Percentiles rank a stretch among this genome's conserved stretches.
These are phyloP conservation scores for Lagerstroemia speciosa DNA, from an alignment of 345 rosid genomes.

Conservation along the genomic window DNA sequence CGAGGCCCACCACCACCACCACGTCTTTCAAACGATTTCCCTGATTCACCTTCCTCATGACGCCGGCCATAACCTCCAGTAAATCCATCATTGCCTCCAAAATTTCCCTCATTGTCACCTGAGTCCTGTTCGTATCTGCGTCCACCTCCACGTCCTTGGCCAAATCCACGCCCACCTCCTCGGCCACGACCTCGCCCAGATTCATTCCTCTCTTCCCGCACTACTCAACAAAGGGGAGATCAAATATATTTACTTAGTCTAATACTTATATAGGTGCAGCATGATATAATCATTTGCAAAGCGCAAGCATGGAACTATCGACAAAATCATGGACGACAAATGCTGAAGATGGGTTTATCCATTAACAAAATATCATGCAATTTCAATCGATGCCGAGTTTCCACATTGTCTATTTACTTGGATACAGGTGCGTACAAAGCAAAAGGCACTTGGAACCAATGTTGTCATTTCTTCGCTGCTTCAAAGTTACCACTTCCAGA, in stretches of 20 bases:
- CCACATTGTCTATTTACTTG: not conserved
- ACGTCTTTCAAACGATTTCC: conserved; percentile 39
- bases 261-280: not conserved
- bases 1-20: conserved; percentile 43
- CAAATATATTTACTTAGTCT: not conserved
- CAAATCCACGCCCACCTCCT: conserved; percentile 39
- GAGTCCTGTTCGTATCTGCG: conserved; percentile 58
- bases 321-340: not conserved
- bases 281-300: not conserved
- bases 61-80: conserved; percentile 40
- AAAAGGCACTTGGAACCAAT: not conserved
- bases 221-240: conserved; percentile 15
- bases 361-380: not conserved
- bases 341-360: not conserved
- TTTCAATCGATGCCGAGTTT: not conserved
- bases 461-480: not conserved
- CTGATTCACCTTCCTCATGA: conserved; percentile 58
- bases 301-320: not conserved
- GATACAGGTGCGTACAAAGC: not conserved
- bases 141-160: conserved; percentile 26
- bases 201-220: conserved; percentile 68
- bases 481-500: not conserved
- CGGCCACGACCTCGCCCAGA: conserved; percentile 52
- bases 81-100: conserved; percentile 44
- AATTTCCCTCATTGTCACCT: conserved; percentile 31